phyloP scores from a whole-genome alignment of 1,284 basidiomycete genomes.

The Moesziomyces antarcticus region DNA sequence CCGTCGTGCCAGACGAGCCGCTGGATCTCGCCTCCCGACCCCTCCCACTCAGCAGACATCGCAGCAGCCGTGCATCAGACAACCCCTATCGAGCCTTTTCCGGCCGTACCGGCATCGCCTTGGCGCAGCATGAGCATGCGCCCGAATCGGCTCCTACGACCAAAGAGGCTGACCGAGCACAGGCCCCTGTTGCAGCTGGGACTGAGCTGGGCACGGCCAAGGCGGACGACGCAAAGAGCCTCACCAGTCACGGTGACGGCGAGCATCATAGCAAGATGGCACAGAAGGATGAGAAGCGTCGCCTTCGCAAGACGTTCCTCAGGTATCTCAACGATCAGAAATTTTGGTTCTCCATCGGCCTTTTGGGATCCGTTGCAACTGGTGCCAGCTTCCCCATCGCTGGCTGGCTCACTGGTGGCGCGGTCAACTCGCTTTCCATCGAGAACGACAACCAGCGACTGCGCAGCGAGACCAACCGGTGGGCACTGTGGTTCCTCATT shows the following conservation, averaged over 20 bases:
- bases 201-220: conserved; percentile 1
- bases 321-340: conserved; percentile 41
- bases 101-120: conserved; percentile 19
- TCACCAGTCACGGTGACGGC: neutral
- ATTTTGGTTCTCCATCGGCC: conserved; percentile 48
- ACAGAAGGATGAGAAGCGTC: conserved; percentile 35
- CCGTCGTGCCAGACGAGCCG: conserved; percentile 27
- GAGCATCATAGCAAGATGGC: conserved; percentile 17
- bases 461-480: conserved; percentile 41
- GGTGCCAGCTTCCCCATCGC: conserved; percentile 69
- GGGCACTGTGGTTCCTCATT: conserved; percentile 59
- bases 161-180: conserved; percentile 10
- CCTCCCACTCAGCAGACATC: conserved; percentile 11
- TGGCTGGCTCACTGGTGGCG: conserved; percentile 63
- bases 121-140: conserved; percentile 39
- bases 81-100: conserved; percentile 19
- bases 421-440: conserved; percentile 56
- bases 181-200: conserved; percentile 24
- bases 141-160: conserved; percentile 18
- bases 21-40: conserved; percentile 11
- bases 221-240: conserved; percentile 8
- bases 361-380: conserved; percentile 37
- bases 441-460: conserved; percentile 34
- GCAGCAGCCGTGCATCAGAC: conserved; percentile 37
- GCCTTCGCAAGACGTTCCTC: conserved; percentile 29